Conservation (phyloP, 345 rosid genomes). For the Hibiscus mutabilis region DNA sequence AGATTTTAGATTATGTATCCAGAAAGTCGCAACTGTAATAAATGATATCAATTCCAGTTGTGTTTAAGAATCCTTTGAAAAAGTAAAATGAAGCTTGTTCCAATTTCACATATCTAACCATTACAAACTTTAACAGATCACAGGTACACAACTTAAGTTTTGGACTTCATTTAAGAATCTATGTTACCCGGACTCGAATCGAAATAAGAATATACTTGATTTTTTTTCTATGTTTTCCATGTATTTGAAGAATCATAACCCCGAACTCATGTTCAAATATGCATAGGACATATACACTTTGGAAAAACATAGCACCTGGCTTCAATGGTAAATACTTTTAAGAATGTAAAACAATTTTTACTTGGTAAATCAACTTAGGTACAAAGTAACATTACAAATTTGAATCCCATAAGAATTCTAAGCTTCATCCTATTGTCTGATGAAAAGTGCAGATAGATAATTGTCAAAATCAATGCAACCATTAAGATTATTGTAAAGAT, state of each 20-base stretch:
- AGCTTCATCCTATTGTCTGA: conserved; percentile 5
- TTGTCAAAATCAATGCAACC: not conserved
- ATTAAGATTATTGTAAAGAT: not conserved
- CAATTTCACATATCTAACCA: not conserved
- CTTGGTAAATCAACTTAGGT: not conserved
- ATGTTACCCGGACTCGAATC: not conserved
- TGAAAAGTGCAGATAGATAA: not conserved
- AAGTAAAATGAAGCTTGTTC: not conserved
- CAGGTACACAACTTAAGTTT: not conserved
- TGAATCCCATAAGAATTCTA: conserved; percentile 12
- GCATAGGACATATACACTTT: not conserved
- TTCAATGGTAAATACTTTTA: not conserved
- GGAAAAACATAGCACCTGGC: not conserved
- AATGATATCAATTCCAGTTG: not conserved
- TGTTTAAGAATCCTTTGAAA: not conserved
- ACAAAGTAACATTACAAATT: conserved; percentile 14
- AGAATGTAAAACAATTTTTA: not conserved
- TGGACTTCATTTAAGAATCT: not conserved
- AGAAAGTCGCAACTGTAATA: not conserved
- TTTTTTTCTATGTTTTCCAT: not conserved
- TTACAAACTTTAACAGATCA: not conserved
- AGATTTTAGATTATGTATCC: not conserved
- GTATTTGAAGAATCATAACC: not conserved
- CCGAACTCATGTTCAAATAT: not conserved
- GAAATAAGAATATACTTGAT: not conserved